Evolutionary conservation across 2,329 filamentous ascomycete species (phyloP).

Genomic region (Diplocarpon mali): DNA sequence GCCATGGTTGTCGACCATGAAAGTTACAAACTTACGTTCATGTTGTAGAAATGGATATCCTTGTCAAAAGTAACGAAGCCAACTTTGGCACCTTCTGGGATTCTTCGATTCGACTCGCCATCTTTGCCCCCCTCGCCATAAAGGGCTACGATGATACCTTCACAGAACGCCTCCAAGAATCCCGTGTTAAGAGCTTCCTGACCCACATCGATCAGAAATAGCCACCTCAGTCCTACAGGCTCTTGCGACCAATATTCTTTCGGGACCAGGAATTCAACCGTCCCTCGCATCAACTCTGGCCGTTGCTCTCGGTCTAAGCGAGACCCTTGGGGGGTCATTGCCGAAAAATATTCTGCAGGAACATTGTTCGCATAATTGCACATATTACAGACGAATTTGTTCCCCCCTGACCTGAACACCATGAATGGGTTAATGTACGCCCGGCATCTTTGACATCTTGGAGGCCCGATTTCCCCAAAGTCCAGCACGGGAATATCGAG

Average conservation of each 20-base stretch:
- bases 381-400: constrained; percentile 96
- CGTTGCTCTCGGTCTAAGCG: constrained; percentile 81
- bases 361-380: constrained; percentile 97
- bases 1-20: neutral
- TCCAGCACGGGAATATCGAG: constrained; percentile 82
- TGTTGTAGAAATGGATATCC: constrained; percentile 96
- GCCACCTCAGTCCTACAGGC: constrained; percentile 74
- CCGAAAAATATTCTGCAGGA: constrained; percentile 81
- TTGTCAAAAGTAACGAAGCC: constrained; percentile 95
- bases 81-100: constrained; percentile 75
- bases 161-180: constrained; percentile 80
- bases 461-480: constrained; percentile 84
- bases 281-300: constrained; percentile 81
- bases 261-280: constrained; percentile 91
- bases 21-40: constrained; percentile 51
- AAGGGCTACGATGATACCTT: constrained; percentile 73
- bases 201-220: constrained; percentile 90
- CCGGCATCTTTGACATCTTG: constrained; percentile 82
- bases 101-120: constrained; percentile 39
- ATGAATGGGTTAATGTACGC: constrained; percentile 99
- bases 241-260: constrained; percentile 98
- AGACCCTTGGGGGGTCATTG: constrained; percentile 75
- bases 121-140: constrained; percentile 57
- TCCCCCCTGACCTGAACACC: constrained; percentile 88
- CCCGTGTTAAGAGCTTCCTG: constrained; percentile 86